Evolutionary conservation across 2,329 filamentous ascomycete species (phyloP), one percentile per base, ranked within the genome.

Genomic region (Pseudogymnoascus sp.): DNA sequence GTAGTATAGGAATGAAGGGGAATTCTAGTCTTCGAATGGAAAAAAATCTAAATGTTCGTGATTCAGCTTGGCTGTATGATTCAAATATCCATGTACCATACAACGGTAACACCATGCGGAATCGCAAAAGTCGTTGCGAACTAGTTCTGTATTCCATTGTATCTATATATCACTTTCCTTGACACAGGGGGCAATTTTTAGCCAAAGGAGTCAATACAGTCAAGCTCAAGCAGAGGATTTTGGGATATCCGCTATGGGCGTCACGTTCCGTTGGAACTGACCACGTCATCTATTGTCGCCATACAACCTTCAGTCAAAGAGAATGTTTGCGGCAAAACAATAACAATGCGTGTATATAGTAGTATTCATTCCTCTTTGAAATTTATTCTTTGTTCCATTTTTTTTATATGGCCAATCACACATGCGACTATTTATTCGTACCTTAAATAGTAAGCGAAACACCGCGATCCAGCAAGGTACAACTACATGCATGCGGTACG

Each of bases 361-460:
- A 15, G n/a, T 39, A 25, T 39, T 29, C 41, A 39, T 36, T 59
- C 27, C 36, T 0, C n/a, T 55, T 41, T 17, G 5, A 10, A 33
- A 15, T 21, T 62, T 36, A 36, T 61, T 61, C 41, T 51, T 63
- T 51, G 15, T 44, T 35, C 60, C 6, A 12, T 27, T 41, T 44
- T 31, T 39, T 59, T 62, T 60, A 25, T 7, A 38, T 21, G 29
- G 51, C 51, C 60, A 58, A 60, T 60, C 38, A 59, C 55, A 36
- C 35, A 60, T 62, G 35, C 25, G 42, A 58, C 17, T n/a, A 17
- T 31, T 55, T 31, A 55, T 55, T 33, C n/a, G 44, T 55, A 33
- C 44, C 44, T 55, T 55, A 17, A 55, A 55, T 55, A 55, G 27
- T 55, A 55, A 55, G 44, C 44, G 44, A 55, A 55, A 31, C 44